Evolutionary conservation across 805 yeast genomes (phyloP).

Genomic region (Hanseniaspora clermontiae): DNA sequence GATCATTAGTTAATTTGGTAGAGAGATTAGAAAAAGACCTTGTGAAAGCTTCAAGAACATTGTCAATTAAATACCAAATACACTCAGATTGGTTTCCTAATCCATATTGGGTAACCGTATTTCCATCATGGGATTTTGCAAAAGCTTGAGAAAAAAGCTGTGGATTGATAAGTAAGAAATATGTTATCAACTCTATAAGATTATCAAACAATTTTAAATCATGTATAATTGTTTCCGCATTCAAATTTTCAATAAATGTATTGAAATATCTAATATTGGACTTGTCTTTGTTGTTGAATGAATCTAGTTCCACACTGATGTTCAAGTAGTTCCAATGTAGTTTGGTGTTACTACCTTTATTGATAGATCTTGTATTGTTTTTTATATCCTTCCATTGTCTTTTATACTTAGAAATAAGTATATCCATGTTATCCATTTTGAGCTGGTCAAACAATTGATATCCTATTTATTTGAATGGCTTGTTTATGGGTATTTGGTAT

Average conservation of each 20-base stretch:
- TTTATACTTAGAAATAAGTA: slow-evolving; percentile 11
- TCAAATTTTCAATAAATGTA: neutral
- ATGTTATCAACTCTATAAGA: slow-evolving; percentile 1
- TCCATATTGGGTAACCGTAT: neutral
- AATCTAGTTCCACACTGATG: neutral
- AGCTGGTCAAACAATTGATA: too few relatives aligned
- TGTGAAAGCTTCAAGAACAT: neutral
- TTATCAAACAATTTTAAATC: neutral
- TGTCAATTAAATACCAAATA: slow-evolving; percentile 7
- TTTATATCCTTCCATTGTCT: slow-evolving; percentile 8
- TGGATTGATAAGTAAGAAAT: slow-evolving; percentile 3
- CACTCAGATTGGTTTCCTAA: neutral
- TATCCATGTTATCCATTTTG: slow-evolving; percentile 13
- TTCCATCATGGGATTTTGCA: neutral
- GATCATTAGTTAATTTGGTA: neutral
- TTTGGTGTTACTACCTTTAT: neutral
- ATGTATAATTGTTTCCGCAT: neutral
- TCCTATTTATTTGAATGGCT: too few relatives aligned
- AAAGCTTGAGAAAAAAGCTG: slow-evolving; percentile 1
- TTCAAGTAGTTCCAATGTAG: slow-evolving; percentile 2
- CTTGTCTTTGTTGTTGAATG: neutral
- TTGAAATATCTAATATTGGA: neutral
- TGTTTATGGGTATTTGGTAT: too few relatives aligned
- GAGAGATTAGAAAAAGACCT: neutral
- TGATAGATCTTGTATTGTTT: slow-evolving; percentile 5